phyloP scores from a whole-genome alignment of 1,284 basidiomycete species.

The Cerrena zonata region DNA sequence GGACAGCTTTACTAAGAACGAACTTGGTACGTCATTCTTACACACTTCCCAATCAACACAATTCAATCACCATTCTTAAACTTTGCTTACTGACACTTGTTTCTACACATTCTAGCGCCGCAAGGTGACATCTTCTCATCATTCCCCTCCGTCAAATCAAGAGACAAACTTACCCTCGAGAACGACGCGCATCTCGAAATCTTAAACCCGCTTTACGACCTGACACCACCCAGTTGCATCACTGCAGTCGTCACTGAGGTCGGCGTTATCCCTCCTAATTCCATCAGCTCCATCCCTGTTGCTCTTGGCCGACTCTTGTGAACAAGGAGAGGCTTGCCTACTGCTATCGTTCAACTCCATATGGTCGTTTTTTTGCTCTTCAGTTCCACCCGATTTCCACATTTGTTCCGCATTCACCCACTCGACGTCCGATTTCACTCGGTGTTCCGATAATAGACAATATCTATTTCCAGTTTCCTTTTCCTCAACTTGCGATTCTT shows the following conservation, averaged over 20 bases:
- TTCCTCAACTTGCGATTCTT: too few relatives aligned
- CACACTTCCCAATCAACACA: too few relatives aligned
- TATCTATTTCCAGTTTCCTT: too few relatives aligned
- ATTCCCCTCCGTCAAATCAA: slow-evolving; percentile 32
- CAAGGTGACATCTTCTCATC: slow-evolving; percentile 32
- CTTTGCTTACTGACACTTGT: neutral
- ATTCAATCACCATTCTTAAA: too few relatives aligned
- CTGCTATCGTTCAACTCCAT: too few relatives aligned
- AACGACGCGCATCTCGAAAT: slow-evolving; percentile 56
- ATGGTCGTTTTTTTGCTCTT: too few relatives aligned
- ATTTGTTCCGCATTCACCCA: too few relatives aligned
- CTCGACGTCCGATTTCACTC: too few relatives aligned
- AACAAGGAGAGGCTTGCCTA: too few relatives aligned
- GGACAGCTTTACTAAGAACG: slow-evolving; percentile 94
- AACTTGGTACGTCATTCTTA: slow-evolving; percentile 80
- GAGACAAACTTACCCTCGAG: slow-evolving; percentile 32
- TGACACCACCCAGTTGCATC: slow-evolving; percentile 83
- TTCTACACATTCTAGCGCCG: slow-evolving; percentile 25
- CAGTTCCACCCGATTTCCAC: too few relatives aligned
- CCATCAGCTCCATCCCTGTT: slow-evolving; percentile 73
- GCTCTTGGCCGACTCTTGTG: slow-evolving; percentile 55
- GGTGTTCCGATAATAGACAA: too few relatives aligned
- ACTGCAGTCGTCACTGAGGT: slow-evolving; percentile 96
- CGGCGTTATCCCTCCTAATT: slow-evolving; percentile 83
- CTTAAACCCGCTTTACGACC: slow-evolving; percentile 83